These are phyloP conservation scores for Taiozyma sp. DNA, from an alignment of 1,139 yeast species.

Conservation along the genomic window DNA sequence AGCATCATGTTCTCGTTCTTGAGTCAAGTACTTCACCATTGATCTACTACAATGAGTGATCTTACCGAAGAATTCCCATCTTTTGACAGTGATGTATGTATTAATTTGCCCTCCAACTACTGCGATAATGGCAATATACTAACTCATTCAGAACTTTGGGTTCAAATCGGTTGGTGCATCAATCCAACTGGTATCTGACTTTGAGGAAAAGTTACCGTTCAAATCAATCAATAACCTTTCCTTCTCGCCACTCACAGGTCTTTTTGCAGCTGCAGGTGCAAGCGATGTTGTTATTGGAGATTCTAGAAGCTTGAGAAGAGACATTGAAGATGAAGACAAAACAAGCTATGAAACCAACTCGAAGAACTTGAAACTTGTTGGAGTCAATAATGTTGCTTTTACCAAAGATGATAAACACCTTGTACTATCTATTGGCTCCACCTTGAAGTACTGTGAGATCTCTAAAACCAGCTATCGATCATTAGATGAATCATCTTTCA, in stretches of 20 bases:
- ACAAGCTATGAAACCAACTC: conserved; percentile 4
- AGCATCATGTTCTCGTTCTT: background rate
- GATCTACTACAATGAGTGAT: conserved; percentile 10
- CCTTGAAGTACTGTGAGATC: background rate
- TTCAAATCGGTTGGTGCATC: conserved; percentile 31
- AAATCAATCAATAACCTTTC: conserved; percentile 18
- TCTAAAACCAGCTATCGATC: background rate
- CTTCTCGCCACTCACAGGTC: conserved; percentile 19
- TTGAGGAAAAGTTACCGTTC: conserved; percentile 27
- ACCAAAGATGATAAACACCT: conserved; percentile 18
- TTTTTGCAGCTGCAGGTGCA: conserved; percentile 29
- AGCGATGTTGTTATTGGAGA: conserved; percentile 26
- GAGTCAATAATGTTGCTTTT: conserved; percentile 16
- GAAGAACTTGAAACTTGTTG: conserved; percentile 4
- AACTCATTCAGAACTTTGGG: conserved; percentile 32
- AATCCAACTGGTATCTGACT: conserved; percentile 27
- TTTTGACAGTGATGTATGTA: conserved; percentile 17
- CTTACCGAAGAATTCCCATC: conserved; percentile 16
- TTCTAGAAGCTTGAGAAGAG: conserved; percentile 25
- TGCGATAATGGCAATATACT: conserved; percentile 7
- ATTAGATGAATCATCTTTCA: conserved; percentile 3
- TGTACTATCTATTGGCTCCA: conserved; percentile 4
- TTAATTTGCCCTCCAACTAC: background rate
- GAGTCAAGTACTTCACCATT: background rate
- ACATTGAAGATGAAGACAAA: conserved; percentile 4